Evolutionary conservation across 768 basidiomycete species (phyloP).

Genomic region (Jaapia argillacea): DNA sequence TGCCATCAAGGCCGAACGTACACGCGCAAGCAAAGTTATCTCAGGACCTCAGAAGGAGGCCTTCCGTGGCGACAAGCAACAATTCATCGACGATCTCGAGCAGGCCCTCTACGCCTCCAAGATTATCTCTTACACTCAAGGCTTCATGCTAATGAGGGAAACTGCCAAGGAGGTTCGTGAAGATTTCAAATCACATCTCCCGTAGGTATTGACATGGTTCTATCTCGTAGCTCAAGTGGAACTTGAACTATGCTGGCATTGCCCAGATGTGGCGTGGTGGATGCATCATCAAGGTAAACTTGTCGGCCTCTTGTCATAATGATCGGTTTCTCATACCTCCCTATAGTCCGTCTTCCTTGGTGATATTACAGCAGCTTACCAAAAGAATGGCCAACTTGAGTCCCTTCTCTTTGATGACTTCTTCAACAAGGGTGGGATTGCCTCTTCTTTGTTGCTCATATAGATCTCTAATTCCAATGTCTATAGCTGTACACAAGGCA

Average conservation of each 20-base stretch:
- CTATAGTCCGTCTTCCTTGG: constrained; percentile 69
- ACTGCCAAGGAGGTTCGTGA: constrained; percentile 79
- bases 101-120: constrained; percentile 99
- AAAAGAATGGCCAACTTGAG: constrained; percentile 77
- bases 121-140: constrained; percentile 99
- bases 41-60: constrained; percentile 84
- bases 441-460: neutral
- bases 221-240: constrained; percentile 56
- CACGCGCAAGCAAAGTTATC: constrained; percentile 85
- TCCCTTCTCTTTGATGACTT: constrained; percentile 94
- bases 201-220: neutral
- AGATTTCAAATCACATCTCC: too few species aligned
- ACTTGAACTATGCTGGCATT: constrained; percentile 95
- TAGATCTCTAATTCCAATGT: constrained; percentile 4
- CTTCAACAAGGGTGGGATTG: constrained; percentile 76
- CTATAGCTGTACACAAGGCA: constrained; percentile 76
- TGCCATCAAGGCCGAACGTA: constrained; percentile 92
- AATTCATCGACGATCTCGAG: constrained; percentile 98
- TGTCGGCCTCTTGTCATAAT: neutral
- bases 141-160: constrained; percentile 99
- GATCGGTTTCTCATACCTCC: constrained; percentile 19
- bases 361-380: constrained; percentile 87
- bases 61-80: constrained; percentile 96
- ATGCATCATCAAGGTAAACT: constrained; percentile 93
- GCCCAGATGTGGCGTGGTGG: constrained; percentile 99